Conservation (phyloP, 2,329 filamentous ascomycete genomes). For the Sporothrix protearum region DNA sequence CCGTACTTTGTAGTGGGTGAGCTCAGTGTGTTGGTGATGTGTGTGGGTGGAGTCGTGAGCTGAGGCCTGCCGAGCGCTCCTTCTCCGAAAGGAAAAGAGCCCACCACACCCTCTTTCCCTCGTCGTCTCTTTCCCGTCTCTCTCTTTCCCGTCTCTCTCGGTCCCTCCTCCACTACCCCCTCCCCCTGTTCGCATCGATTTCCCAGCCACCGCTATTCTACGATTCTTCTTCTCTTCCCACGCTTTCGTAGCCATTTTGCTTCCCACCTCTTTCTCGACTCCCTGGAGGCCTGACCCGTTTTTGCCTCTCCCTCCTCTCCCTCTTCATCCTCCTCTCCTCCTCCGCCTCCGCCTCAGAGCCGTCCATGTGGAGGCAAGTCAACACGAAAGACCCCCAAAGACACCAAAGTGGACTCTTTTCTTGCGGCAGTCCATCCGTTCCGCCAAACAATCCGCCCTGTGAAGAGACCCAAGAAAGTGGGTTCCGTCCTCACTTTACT, state of each 20-base stretch:
- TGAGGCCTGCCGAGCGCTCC: background rate
- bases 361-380: slow-evolving; percentile 9
- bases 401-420: background rate
- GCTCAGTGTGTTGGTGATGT: slow-evolving; percentile 16
- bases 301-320: background rate
- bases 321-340: background rate
- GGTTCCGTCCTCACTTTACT: background rate
- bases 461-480: background rate
- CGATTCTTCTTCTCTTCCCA: background rate
- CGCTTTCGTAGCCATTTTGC: background rate
- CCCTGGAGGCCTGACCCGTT: slow-evolving; percentile 7
- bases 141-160: background rate
- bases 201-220: slow-evolving; percentile 25
- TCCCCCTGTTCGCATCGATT: background rate
- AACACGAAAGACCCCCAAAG: background rate
- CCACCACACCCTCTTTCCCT: slow-evolving; percentile 6
- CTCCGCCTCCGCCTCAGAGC: background rate
- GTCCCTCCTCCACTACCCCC: background rate
- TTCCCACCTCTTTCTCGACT: background rate
- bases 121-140: background rate
- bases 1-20: background rate
- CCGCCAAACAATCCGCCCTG: background rate
- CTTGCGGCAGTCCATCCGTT: background rate
- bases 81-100: background rate
- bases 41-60: slow-evolving; percentile 2